Base-by-base conservation (phyloP, 2,329 filamentous ascomycete genomes). In the Scorias spongiosa region DNA sequence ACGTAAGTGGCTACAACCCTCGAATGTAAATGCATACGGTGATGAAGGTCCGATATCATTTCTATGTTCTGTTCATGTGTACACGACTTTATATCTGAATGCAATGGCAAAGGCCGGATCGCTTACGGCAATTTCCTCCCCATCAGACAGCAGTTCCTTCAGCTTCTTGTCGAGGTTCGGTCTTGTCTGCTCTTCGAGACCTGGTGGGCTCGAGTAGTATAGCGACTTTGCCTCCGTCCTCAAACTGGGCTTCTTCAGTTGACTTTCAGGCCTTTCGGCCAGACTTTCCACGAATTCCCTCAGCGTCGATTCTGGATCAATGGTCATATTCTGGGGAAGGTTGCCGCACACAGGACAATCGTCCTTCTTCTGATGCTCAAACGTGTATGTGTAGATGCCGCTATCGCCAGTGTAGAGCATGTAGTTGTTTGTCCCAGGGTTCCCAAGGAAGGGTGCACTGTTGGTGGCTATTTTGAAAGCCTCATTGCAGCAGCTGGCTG, bases 401-500 rank as follows among this genome's bases (percentile, higher is more conserved):
- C 93, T 89, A 57, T 96, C 88, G 40, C 93, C 91, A 10, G 86
- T 94, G 63, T 98, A 98, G 84, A 95, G 94, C 88, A 96, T 96
- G 67, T 98, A 98, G 62, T 94, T 71, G 49, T 69, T 65, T 7
- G 59, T 93, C 44, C 14, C 38, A 39, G 81, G 78, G 49, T 77
- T 71, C 10, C 82, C 84, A 12, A 98, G 71, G 50, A 79, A 81
- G 0, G 89, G 86, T 29, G 89, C 91, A 32, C 81, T 77, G 41
- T 74, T 78, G 11, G 85, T 93, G 37, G 82, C 84, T 49, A 98
- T 84, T 66, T 98, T 98, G 66, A 96, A 79, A 1, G 88, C 89
- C 64, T 98, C 91, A 52, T 94, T 96, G 64, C 91, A 96, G 64
- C 89, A 96, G 42, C 84, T 82, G 1, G 89, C 91, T 1, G 91